phyloP scores from a whole-genome alignment of 2,329 filamentous ascomycete species.

The Pseudogymnoascus sp. region DNA sequence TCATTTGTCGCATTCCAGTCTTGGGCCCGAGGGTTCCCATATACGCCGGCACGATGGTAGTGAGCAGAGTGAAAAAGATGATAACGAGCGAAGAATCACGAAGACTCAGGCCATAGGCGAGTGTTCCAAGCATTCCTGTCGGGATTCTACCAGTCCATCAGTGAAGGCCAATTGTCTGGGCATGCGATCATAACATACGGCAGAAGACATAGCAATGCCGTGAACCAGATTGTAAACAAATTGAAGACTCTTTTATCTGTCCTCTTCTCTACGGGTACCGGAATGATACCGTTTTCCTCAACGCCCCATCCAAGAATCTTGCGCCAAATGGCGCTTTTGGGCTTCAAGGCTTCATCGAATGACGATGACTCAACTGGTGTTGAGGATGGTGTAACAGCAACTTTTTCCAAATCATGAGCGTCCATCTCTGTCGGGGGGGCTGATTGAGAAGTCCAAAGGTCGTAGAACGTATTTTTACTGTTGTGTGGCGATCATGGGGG shows the following conservation, averaged over 20 bases:
- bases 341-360: not conserved
- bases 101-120: conserved; percentile 48
- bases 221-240: conserved; percentile 57
- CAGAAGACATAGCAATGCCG: conserved; percentile 49
- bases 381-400: not conserved
- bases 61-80: conserved; percentile 56
- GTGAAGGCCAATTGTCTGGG: not conserved
- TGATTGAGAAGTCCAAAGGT: not conserved
- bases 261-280: conserved; percentile 48
- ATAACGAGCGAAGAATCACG: conserved; percentile 54
- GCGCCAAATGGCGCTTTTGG: conserved; percentile 11
- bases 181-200: conserved; percentile 37
- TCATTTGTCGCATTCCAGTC: conserved; percentile 60
- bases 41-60: conserved; percentile 48
- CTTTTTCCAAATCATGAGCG: not conserved
- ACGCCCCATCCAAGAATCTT: conserved; percentile 33
- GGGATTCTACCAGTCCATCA: conserved; percentile 41
- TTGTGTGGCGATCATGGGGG: not conserved
- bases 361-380: not conserved
- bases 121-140: conserved; percentile 57
- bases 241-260: conserved; percentile 48
- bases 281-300: conserved; percentile 50
- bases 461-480: not conserved
- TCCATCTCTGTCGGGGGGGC: not conserved
- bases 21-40: conserved; percentile 53